A percentile compares a stretch with the other conserved stretches of the same genome.
phyloP scores from a whole-genome alignment of 805 yeast species.

The Scheffersomyces ergatensis region DNA sequence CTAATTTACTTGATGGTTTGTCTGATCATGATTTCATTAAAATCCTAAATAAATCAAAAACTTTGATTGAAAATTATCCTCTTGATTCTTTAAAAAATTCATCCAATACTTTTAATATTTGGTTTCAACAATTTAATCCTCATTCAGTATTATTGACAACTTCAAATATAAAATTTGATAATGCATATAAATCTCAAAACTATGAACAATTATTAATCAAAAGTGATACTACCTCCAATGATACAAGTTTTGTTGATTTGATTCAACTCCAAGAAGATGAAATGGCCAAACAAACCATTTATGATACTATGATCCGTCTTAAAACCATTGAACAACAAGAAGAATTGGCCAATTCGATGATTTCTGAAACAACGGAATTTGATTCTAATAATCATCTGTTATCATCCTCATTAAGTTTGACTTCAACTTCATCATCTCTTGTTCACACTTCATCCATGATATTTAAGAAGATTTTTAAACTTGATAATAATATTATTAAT shows the following conservation, averaged over 20 bases:
- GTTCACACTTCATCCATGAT: constrained; percentile 26
- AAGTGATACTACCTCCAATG: neutral
- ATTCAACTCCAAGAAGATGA: constrained; percentile 30
- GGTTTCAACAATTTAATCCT: constrained; percentile 34
- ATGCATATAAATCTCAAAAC: constrained; percentile 4
- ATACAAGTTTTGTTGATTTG: constrained; percentile 9
- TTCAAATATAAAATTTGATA: constrained; percentile 15
- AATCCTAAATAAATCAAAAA: constrained; percentile 24
- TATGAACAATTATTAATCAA: constrained; percentile 4
- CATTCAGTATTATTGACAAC: constrained; percentile 34
- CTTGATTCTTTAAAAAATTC: constrained; percentile 17
- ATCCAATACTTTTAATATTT: constrained; percentile 21
- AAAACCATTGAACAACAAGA: constrained; percentile 23
- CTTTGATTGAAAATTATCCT: constrained; percentile 22
- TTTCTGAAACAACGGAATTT: constrained; percentile 14
- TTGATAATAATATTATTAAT: too few species aligned
- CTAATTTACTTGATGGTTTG: constrained; percentile 22
- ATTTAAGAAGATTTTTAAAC: constrained; percentile 24
- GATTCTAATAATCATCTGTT: constrained; percentile 21
- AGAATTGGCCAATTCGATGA: constrained; percentile 15
- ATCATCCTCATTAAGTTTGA: constrained; percentile 34
- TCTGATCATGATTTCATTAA: constrained; percentile 24
- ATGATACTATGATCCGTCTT: constrained; percentile 23
- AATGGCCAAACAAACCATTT: constrained; percentile 21
- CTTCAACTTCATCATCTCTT: constrained; percentile 24